Evolutionary conservation across 768 basidiomycete species (phyloP).

Genomic region (Royoungia palumana): DNA sequence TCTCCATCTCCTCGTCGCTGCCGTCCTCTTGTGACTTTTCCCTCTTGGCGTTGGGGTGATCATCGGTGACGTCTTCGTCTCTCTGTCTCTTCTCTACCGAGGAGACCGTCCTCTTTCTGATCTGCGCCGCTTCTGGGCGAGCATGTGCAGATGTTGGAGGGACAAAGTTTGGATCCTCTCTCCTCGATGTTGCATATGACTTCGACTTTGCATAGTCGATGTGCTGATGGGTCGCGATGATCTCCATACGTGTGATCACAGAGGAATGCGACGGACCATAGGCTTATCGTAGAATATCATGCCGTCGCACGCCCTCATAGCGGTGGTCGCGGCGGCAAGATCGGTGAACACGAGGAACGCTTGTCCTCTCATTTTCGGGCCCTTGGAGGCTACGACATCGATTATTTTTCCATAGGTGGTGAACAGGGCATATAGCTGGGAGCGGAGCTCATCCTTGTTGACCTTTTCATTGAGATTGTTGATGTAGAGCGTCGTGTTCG

Average conservation of each 20-base stretch:
- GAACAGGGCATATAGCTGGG: conserved; percentile 84
- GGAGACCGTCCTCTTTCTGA: conserved; percentile 34
- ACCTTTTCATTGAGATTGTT: conserved; percentile 92
- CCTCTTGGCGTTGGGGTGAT: conserved; percentile 60
- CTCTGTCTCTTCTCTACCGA: conserved; percentile 60
- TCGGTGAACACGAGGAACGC: conserved; percentile 96
- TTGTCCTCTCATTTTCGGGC: conserved; percentile 83
- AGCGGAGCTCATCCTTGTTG: conserved; percentile 84
- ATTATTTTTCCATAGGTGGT: conserved; percentile 90
- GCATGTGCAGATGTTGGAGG: conserved; percentile 66
- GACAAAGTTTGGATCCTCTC: conserved; percentile 79
- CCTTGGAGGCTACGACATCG: conserved; percentile 89
- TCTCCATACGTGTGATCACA: conserved; percentile 3
- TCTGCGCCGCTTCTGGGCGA: conserved; percentile 43
- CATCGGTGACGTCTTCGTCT: conserved; percentile 56
- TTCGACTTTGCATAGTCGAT: conserved; percentile 89
- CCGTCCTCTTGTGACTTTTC: conserved; percentile 61
- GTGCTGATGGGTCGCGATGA: conserved; percentile 47
- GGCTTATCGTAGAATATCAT: conserved; percentile 92
- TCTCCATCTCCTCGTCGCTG: conserved; percentile 88
- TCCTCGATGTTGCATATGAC: conserved; percentile 77
- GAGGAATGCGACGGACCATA: conserved; percentile 54
- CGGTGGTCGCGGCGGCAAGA: conserved; percentile 85
- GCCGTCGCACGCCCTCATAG: conserved; percentile 89
- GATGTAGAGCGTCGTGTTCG: conserved; percentile 86